Evolutionary conservation across 805 yeast genomes (phyloP).

Genomic region (Cyberlindnera euphorbiae): DNA sequence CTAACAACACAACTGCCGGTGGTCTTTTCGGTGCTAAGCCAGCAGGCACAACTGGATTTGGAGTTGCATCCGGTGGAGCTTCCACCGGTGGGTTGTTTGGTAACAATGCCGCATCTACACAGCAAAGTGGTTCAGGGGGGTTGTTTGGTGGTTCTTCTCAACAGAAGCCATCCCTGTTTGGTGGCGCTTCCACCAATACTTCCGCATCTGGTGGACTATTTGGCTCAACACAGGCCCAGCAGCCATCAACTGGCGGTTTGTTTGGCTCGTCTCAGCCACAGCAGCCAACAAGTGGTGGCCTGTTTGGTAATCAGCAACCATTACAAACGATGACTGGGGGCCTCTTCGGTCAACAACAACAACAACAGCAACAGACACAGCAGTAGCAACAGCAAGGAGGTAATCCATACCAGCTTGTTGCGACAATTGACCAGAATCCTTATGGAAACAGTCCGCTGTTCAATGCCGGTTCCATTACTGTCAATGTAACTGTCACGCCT

Average conservation of each 20-base stretch:
- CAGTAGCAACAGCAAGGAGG: slow-evolving; percentile 7
- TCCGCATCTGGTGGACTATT: slow-evolving; percentile 16
- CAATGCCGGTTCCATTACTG: slow-evolving; percentile 30
- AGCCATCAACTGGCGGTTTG: slow-evolving; percentile 14
- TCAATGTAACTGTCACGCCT: slow-evolving; percentile 33
- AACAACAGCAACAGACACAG: slow-evolving; percentile 5
- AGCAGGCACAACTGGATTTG: slow-evolving; percentile 7
- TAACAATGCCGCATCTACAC: slow-evolving; percentile 25
- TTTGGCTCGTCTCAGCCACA: slow-evolving; percentile 18
- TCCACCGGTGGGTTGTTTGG: slow-evolving; percentile 28
- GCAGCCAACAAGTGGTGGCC: slow-evolving; percentile 10
- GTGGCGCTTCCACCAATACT: slow-evolving; percentile 23
- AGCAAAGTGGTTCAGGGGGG: slow-evolving; percentile 28
- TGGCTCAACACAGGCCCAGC: slow-evolving; percentile 16
- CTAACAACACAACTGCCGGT: slow-evolving; percentile 1
- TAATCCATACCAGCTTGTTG: slow-evolving; percentile 24
- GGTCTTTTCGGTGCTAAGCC: slow-evolving; percentile 18
- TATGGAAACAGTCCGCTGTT: slow-evolving; percentile 78
- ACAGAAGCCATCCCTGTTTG: slow-evolving; percentile 25
- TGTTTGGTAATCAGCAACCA: slow-evolving; percentile 22
- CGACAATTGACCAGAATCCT: slow-evolving; percentile 50
- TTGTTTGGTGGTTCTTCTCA: slow-evolving; percentile 19
- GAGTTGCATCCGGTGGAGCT: slow-evolving; percentile 4
- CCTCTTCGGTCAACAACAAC: slow-evolving; percentile 7
- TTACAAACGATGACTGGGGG: slow-evolving; percentile 10